Evolutionary conservation across 129 eudicot genomes (phyloP).

Genomic region (Cynara cardunculus): DNA sequence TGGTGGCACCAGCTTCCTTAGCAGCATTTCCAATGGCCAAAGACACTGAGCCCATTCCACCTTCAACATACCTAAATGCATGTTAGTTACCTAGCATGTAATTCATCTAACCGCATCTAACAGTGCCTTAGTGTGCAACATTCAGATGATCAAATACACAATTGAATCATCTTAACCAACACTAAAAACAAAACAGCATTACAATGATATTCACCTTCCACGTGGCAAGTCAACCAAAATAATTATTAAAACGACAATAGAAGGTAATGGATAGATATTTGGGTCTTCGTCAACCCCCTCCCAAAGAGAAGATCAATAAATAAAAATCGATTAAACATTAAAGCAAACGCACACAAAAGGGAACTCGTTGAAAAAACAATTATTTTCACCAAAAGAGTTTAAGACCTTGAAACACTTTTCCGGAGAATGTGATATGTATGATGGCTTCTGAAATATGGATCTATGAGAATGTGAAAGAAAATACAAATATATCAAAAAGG

Average conservation of each 20-base stretch:
- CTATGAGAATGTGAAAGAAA: background rate
- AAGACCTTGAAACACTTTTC: background rate
- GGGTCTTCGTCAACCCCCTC: background rate
- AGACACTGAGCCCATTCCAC: constrained; percentile 99
- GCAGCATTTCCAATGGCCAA: constrained; percentile 82
- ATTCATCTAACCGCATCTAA: constrained; percentile 1
- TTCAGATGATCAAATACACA: background rate
- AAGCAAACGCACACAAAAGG: background rate
- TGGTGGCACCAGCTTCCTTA: constrained; percentile 93
- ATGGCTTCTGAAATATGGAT: background rate
- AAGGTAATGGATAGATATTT: background rate
- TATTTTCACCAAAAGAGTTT: background rate
- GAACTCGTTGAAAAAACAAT: background rate
- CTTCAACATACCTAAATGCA: constrained; percentile 83
- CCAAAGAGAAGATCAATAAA: background rate
- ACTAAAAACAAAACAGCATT: background rate
- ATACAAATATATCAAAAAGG: constrained; percentile 1
- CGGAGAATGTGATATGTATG: background rate
- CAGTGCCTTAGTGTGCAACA: background rate
- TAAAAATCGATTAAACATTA: background rate
- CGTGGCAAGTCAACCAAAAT: background rate
- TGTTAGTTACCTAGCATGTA: constrained; percentile 20
- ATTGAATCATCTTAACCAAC: background rate
- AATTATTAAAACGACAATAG: background rate
- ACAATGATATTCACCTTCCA: background rate